Conservation (phyloP, 495 filamentous ascomycete genomes). For the Cladorrhinum samala region DNA sequence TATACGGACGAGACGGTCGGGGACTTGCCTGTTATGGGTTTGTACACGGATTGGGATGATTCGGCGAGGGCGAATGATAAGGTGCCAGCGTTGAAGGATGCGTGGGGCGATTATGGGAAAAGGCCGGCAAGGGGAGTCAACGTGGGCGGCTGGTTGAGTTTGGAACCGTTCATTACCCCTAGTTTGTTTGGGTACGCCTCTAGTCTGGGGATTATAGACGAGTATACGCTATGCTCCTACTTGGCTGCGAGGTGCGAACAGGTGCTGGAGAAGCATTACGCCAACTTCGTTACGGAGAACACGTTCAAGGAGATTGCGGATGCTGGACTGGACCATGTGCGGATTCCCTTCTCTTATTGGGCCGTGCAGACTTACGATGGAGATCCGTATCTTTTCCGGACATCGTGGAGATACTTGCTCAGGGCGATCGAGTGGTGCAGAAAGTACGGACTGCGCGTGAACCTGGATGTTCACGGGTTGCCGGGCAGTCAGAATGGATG, state of each 20-base stretch:
- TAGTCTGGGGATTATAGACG: conserved; percentile 67
- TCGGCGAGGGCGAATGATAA: conserved; percentile 67
- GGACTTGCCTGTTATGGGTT: conserved; percentile 81
- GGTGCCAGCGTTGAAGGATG: conserved; percentile 68
- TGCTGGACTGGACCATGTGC: conserved; percentile 92
- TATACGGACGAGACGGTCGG: conserved; percentile 84
- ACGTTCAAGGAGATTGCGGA: conserved; percentile 78
- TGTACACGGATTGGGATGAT: conserved; percentile 84
- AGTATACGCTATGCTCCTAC: conserved; percentile 69
- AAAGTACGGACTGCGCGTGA: conserved; percentile 89
- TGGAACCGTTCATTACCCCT: conserved; percentile 94
- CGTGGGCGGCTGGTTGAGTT: conserved; percentile 85
- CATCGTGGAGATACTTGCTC: conserved; percentile 89
- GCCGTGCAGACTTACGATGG: conserved; percentile 76
- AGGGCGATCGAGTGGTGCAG: conserved; percentile 87
- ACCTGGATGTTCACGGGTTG: conserved; percentile 84
- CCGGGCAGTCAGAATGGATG: conserved; percentile 86
- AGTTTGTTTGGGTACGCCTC: conserved; percentile 75
- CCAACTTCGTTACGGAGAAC: conserved; percentile 73
- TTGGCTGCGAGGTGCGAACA: conserved; percentile 57
- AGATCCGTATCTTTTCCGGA: conserved; percentile 83
- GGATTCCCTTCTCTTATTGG: conserved; percentile 96
- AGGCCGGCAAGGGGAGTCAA: conserved; percentile 85
- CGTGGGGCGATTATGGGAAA: conserved; percentile 68
- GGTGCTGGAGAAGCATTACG: conserved; percentile 83